Evolutionary conservation across 768 basidiomycete genomes (phyloP).

Genomic region (Crucibulum laeve): DNA sequence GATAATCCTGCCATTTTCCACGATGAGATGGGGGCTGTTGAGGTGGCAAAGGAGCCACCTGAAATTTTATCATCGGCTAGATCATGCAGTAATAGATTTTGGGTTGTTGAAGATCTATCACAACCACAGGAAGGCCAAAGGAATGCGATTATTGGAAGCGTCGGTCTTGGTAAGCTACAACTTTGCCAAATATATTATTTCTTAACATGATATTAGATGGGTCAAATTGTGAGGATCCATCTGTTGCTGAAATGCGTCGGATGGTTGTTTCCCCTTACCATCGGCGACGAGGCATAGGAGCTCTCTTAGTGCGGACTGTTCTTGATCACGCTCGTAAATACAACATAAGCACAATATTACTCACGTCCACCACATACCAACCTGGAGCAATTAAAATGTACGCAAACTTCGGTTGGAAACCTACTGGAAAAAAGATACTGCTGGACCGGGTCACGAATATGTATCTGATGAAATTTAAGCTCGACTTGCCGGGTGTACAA

Average conservation of each 20-base stretch:
- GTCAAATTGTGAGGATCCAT: conserved; percentile 1
- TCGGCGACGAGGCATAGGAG: conserved; percentile 11
- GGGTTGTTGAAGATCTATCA: not conserved
- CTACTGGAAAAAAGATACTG: too few relatives aligned
- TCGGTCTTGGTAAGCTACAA: not conserved
- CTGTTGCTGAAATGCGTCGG: conserved; percentile 12
- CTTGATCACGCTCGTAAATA: conserved; percentile 9
- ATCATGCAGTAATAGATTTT: not conserved
- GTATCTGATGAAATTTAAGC: too few relatives aligned
- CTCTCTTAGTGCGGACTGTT: conserved; percentile 8
- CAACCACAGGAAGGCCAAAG: not conserved
- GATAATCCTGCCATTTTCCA: too few relatives aligned
- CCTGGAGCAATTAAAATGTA: conserved; percentile 12
- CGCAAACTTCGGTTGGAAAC: conserved; percentile 17
- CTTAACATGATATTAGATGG: conserved; percentile 5
- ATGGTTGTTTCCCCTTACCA: conserved; percentile 13
- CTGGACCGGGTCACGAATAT: too few relatives aligned
- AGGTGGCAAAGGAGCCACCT: too few relatives aligned
- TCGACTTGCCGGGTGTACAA: too few relatives aligned
- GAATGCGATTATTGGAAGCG: not conserved
- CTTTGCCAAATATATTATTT: not conserved
- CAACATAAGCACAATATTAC: conserved; percentile 6
- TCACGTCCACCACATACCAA: conserved; percentile 12
- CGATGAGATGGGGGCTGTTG: too few relatives aligned
- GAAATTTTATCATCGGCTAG: not conserved